Conservation (phyloP, 805 yeast genomes). For the Saccharomyces cerevisiae region DNA sequence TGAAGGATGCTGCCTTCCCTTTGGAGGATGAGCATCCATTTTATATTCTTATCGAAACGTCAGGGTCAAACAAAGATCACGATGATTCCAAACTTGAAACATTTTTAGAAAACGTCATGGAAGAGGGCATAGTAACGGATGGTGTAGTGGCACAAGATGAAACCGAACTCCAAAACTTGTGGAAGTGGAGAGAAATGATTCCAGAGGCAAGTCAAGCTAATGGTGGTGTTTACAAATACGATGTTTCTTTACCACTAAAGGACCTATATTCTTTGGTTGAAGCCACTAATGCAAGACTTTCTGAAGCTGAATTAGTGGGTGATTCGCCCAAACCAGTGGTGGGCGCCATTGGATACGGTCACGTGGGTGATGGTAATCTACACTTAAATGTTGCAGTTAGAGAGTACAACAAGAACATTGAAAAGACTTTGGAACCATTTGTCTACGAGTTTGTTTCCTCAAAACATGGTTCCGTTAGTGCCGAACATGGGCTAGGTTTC, state of each 20-base stretch:
- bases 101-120: slow-evolving; percentile 80
- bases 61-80: slow-evolving; percentile 91
- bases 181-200: slow-evolving; percentile 94
- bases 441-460: slow-evolving; percentile 80
- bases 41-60: slow-evolving; percentile 85
- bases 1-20: slow-evolving; percentile 57
- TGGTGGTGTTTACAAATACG: slow-evolving; percentile 97
- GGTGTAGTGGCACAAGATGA: slow-evolving; percentile 96
- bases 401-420: slow-evolving; percentile 70
- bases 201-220: slow-evolving; percentile 79
- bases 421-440: slow-evolving; percentile 80
- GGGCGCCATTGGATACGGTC: slow-evolving; percentile 94
- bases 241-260: slow-evolving; percentile 81
- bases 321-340: slow-evolving; percentile 62
- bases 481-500: slow-evolving; percentile 96
- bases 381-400: slow-evolving; percentile 91
- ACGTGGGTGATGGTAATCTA: slow-evolving; percentile 93
- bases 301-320: slow-evolving; percentile 47
- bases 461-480: slow-evolving; percentile 81
- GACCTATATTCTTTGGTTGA: slow-evolving; percentile 77
- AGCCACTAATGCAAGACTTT: slow-evolving; percentile 58
- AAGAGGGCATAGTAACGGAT: slow-evolving; percentile 73
- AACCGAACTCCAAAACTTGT: slow-evolving; percentile 69
- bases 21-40: slow-evolving; percentile 79
- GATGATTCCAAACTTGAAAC: slow-evolving; percentile 83